phyloP scores from a whole-genome alignment of 139 green algal species.

The Choricystis sp. region DNA sequence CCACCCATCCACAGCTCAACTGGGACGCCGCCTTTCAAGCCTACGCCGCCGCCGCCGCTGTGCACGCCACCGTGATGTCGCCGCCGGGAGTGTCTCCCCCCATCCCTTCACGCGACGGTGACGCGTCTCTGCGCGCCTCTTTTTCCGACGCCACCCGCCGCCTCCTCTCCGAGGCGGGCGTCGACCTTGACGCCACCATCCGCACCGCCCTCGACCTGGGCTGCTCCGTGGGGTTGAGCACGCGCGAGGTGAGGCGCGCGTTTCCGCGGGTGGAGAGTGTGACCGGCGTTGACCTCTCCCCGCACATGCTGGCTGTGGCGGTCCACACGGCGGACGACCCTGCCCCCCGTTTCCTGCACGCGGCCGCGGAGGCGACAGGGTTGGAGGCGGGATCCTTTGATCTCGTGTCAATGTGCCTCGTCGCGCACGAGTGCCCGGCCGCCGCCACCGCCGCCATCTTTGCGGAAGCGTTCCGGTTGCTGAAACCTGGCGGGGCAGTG shows the following conservation, averaged over 20 bases:
- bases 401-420: conserved; percentile 57
- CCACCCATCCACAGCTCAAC: too few species aligned
- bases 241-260: conserved; percentile 27
- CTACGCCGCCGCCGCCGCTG: conserved; percentile 29
- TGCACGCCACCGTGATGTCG: conserved; percentile 54
- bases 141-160: conserved; percentile 26
- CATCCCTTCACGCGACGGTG: too few species aligned
- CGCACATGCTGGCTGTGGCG: conserved; percentile 55
- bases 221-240: conserved; percentile 44
- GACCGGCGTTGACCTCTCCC: conserved; percentile 54
- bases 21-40: conserved; percentile 50
- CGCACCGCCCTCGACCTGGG: conserved; percentile 36
- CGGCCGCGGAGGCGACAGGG: conserved; percentile 34
- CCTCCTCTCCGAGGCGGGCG: conserved; percentile 21
- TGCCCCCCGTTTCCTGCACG: conserved; percentile 33
- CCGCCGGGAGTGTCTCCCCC: conserved; percentile 25
- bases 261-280: conserved; percentile 35
- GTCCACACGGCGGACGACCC: conserved; percentile 22
- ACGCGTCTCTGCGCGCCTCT: conserved; percentile 16
- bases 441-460: conserved; percentile 32
- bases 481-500: conserved; percentile 31
- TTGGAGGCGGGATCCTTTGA: conserved; percentile 30
- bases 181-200: conserved; percentile 2
- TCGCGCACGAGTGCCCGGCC: conserved; percentile 55
- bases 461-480: conserved; percentile 38